Conservation (phyloP, 331 rosid genomes). For the Erythrophleum ivorense region DNA sequence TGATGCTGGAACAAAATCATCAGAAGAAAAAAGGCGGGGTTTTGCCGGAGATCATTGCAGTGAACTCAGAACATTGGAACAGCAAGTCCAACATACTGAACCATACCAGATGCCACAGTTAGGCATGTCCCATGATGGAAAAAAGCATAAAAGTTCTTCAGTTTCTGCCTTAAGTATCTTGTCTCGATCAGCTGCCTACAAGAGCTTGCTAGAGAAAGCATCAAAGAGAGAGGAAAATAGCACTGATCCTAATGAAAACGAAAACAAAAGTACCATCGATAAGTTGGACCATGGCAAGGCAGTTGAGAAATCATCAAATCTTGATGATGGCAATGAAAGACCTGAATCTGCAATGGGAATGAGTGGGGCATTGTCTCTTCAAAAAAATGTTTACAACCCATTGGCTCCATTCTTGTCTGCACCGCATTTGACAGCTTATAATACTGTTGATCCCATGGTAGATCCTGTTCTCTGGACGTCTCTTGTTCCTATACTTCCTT, state of each 20-base stretch:
- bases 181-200: conserved; percentile 90
- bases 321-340: conserved; percentile 55
- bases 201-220: conserved; percentile 88
- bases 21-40: conserved; percentile 70
- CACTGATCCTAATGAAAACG: conserved; percentile 77
- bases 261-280: conserved; percentile 71
- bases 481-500: conserved; percentile 79
- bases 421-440: conserved; percentile 83
- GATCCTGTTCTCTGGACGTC: conserved; percentile 94
- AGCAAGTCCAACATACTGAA: conserved; percentile 69
- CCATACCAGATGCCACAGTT: conserved; percentile 92
- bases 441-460: conserved; percentile 72
- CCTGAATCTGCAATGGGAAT: conserved; percentile 69
- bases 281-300: conserved; percentile 88
- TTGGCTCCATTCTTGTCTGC: conserved; percentile 82
- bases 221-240: conserved; percentile 64
- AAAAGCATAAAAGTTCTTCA: conserved; percentile 60
- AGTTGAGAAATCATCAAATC: conserved; percentile 69
- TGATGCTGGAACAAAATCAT: conserved; percentile 63
- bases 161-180: conserved; percentile 88
- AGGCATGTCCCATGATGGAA: conserved; percentile 61
- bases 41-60: conserved; percentile 68
- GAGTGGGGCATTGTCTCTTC: conserved; percentile 79
- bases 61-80: conserved; percentile 81
- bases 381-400: conserved; percentile 73